Evolutionary conservation across 768 basidiomycete genomes (phyloP).

Genomic region (Sistotremastrum suecicum): DNA sequence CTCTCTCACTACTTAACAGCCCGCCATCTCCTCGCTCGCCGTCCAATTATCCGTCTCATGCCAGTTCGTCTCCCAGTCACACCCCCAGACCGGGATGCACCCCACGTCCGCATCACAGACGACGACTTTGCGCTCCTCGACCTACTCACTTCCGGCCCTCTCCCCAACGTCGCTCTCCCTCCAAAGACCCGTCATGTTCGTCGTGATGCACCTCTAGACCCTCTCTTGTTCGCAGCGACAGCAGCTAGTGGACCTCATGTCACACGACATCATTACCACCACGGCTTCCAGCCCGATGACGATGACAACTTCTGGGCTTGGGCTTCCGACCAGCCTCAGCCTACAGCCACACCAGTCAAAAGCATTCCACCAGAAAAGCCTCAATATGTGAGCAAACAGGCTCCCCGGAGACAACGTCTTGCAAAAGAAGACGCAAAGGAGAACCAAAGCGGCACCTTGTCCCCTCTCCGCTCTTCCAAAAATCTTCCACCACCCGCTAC

Average conservation of each 20-base stretch:
- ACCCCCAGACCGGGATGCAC: neutral
- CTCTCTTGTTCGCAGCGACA: constrained; percentile 65
- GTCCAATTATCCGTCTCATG: too few species aligned
- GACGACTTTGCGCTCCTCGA: constrained; percentile 55
- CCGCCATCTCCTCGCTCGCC: too few species aligned
- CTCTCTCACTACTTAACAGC: too few species aligned
- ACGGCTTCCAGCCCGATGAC: constrained; percentile 58
- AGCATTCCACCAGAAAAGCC: constrained; percentile 24
- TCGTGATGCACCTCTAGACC: constrained; percentile 64
- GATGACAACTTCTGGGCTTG: constrained; percentile 37
- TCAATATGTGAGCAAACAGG: constrained; percentile 63
- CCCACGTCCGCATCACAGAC: constrained; percentile 14
- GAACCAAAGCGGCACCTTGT: constrained; percentile 26
- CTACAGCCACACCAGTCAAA: constrained; percentile 18
- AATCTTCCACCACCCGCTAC: constrained; percentile 19
- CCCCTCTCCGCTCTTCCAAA: constrained; percentile 24
- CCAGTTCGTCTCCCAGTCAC: constrained; percentile 1
- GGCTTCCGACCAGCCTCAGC: constrained; percentile 46
- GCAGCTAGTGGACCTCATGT: constrained; percentile 61
- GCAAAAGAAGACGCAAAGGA: constrained; percentile 30
- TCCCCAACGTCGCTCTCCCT: constrained; percentile 23
- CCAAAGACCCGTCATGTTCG: constrained; percentile 33
- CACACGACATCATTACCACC: constrained; percentile 77
- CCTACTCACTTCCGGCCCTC: constrained; percentile 32
- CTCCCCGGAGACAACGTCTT: constrained; percentile 50